Evolutionary conservation across 2,329 filamentous ascomycete species (phyloP).

Genomic region (Bipolaris gigantea): DNA sequence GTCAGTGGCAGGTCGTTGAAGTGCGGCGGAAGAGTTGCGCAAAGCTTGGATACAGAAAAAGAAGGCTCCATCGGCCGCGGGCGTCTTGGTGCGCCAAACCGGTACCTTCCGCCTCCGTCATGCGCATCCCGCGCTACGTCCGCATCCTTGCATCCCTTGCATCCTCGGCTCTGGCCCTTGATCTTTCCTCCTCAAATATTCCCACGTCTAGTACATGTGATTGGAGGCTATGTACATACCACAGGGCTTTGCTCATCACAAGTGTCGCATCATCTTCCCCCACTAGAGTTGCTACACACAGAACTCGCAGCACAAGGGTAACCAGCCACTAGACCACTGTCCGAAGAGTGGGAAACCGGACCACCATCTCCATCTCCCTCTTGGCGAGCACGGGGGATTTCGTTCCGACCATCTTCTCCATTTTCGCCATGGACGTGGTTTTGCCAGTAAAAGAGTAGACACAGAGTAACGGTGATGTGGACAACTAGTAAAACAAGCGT

Average conservation of each 20-base stretch:
- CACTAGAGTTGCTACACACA: background rate
- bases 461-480: background rate
- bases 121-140: background rate
- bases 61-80: slow-evolving; percentile 32
- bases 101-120: slow-evolving; percentile 5
- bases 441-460: background rate
- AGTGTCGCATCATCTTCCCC: background rate
- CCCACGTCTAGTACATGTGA: background rate
- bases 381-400: no score
- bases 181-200: no score
- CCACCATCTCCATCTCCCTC: no score
- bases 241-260: background rate
- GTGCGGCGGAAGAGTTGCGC: slow-evolving; percentile 25
- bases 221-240: background rate
- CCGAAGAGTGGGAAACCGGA: background rate
- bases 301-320: background rate
- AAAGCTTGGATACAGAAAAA: slow-evolving; percentile 34
- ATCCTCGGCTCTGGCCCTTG: background rate
- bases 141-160: background rate
- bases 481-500: background rate
- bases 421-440: background rate
- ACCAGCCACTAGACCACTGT: background rate
- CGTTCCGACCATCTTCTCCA: background rate
- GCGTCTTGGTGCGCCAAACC: slow-evolving; percentile 11
- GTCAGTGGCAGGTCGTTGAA: slow-evolving; percentile 20